phyloP scores from a whole-genome alignment of 345 rosid species.

The Barbarea vulgaris region DNA sequence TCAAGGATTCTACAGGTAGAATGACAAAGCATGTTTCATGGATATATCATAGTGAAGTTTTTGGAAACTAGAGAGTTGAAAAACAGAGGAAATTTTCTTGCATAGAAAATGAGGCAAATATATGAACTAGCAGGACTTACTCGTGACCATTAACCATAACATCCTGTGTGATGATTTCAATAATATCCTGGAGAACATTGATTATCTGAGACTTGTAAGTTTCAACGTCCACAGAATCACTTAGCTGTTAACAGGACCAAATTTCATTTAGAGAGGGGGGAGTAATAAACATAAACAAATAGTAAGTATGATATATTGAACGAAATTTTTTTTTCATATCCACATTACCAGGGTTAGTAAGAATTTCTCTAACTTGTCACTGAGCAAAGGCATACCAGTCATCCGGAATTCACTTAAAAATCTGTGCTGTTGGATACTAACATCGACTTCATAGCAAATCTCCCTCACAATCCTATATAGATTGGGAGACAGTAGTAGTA shows the following conservation, averaged over 20 bases:
- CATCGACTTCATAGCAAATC: conserved; percentile 61
- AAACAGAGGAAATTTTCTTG: conserved; percentile 12
- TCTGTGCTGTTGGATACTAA: conserved; percentile 46
- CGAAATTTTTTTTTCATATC: too few relatives aligned
- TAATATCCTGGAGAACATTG: conserved; percentile 86
- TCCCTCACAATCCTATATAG: conserved; percentile 52
- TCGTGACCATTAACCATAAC: conserved; percentile 65
- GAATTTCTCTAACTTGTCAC: conserved; percentile 76
- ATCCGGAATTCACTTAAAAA: conserved; percentile 69
- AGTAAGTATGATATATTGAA: neutral
- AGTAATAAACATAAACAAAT: neutral
- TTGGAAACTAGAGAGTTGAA: neutral
- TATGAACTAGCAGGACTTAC: conserved; percentile 56
- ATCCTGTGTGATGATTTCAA: conserved; percentile 83
- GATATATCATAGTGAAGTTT: neutral
- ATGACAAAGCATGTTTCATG: conserved; percentile 30
- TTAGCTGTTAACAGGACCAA: conserved; percentile 51
- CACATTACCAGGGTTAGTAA: conserved; percentile 64
- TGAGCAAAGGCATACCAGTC: conserved; percentile 77
- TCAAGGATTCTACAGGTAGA: conserved; percentile 57
- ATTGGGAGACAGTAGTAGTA: conserved; percentile 22
- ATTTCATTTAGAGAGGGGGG: conserved; percentile 7
- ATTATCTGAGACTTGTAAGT: conserved; percentile 69
- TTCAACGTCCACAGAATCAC: conserved; percentile 44
- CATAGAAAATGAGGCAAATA: conserved; percentile 20